phyloP scores from a whole-genome alignment of 371 early-diverging fungal genomes.

The Dinochytrium kinnereticum region DNA sequence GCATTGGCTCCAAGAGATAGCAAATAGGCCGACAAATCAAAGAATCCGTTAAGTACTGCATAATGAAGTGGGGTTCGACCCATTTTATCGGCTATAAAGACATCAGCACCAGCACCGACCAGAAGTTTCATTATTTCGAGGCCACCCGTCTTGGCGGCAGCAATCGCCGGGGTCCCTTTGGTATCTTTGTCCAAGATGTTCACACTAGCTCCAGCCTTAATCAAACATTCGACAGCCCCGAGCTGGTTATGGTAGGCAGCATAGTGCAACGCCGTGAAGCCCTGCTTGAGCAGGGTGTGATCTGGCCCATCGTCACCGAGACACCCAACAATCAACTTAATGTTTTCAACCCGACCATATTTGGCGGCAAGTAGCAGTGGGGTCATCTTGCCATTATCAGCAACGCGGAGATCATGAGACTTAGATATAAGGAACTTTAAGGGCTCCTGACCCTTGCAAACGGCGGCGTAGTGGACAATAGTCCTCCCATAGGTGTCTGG shows the following conservation, averaged over 20 bases:
- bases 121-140: conserved; percentile 54
- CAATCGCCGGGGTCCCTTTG: conserved; percentile 57
- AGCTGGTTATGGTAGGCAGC: conserved; percentile 62
- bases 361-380: conserved; percentile 64
- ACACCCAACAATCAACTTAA: conserved; percentile 44
- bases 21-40: conserved; percentile 49
- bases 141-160: conserved; percentile 58
- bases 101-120: conserved; percentile 57
- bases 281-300: conserved; percentile 51
- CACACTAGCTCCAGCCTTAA: conserved; percentile 53
- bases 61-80: conserved; percentile 58
- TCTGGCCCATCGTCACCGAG: conserved; percentile 47
- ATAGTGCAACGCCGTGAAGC: conserved; percentile 60
- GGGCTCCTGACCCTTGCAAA: conserved; percentile 55
- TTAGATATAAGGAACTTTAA: conserved; percentile 55
- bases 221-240: conserved; percentile 50
- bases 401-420: conserved; percentile 39
- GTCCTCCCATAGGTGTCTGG: conserved; percentile 57
- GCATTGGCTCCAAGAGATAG: conserved; percentile 57
- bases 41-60: conserved; percentile 59
- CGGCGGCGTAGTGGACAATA: conserved; percentile 66
- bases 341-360: conserved; percentile 54
- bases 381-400: conserved; percentile 55
- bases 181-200: conserved; percentile 49
- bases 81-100: conserved; percentile 54